Evolutionary conservation across 371 early-diverging fungal species (phyloP).

Genomic region (Homolaphlyctis polyrhiza): DNA sequence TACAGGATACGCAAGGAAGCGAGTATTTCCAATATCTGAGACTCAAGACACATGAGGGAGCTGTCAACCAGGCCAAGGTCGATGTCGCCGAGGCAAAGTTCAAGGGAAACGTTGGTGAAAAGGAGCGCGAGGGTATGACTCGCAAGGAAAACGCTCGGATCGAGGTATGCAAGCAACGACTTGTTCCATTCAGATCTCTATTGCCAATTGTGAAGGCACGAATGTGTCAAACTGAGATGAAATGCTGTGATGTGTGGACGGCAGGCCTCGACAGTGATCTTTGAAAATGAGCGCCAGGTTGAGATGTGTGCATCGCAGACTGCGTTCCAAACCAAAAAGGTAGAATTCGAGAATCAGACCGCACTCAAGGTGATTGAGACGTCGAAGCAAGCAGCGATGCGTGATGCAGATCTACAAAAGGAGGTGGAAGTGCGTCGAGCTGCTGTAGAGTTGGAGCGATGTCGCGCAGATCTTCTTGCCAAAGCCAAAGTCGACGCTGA

Average conservation of each 20-base stretch:
- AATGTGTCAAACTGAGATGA: too few relatives aligned
- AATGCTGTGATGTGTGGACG: too few relatives aligned
- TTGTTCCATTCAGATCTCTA: too few relatives aligned
- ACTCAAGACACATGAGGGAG: slow-evolving; percentile 43
- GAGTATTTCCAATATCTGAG: slow-evolving; percentile 50
- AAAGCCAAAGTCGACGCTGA: slow-evolving; percentile 44
- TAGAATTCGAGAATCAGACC: slow-evolving; percentile 28
- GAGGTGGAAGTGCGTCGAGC: slow-evolving; percentile 36
- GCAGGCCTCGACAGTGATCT: slow-evolving; percentile 31
- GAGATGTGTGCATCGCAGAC: slow-evolving; percentile 34
- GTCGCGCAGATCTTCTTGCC: slow-evolving; percentile 33
- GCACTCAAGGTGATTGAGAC: slow-evolving; percentile 45
- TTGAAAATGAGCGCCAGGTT: slow-evolving; percentile 36
- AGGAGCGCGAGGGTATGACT: slow-evolving; percentile 39
- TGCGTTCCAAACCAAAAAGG: slow-evolving; percentile 23
- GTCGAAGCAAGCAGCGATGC: slow-evolving; percentile 27
- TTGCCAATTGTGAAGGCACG: too few relatives aligned
- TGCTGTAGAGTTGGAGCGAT: slow-evolving; percentile 34
- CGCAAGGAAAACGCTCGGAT: slow-evolving; percentile 28
- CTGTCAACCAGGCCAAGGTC: slow-evolving; percentile 53
- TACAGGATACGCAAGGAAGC: slow-evolving; percentile 41
- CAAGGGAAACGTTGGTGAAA: slow-evolving; percentile 44
- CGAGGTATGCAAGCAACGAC: too few relatives aligned
- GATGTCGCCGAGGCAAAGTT: slow-evolving; percentile 46
- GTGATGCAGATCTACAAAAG: slow-evolving; percentile 43